These are phyloP conservation scores for Alternaria sp. DNA, from an alignment of 2,329 filamentous ascomycete genomes.

Conservation along the genomic window DNA sequence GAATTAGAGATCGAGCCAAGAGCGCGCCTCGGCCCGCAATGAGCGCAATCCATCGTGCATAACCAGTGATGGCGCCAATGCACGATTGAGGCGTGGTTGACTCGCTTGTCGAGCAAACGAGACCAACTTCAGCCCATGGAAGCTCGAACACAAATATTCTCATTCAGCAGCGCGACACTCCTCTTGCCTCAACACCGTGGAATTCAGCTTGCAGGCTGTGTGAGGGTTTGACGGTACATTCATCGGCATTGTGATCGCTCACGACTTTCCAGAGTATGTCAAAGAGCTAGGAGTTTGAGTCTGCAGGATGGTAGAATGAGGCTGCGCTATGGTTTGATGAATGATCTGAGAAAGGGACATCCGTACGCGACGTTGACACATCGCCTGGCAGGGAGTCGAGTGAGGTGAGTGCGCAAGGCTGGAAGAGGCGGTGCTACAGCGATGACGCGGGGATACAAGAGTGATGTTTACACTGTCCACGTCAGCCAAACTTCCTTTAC, in stretches of 20 bases:
- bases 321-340: neutral
- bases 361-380: neutral
- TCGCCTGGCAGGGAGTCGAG: neutral
- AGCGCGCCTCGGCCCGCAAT: neutral
- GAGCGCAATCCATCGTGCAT: neutral
- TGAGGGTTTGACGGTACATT: neutral
- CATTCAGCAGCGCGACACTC: neutral
- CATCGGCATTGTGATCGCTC: neutral
- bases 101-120: neutral
- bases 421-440: neutral
- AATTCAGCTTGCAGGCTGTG: neutral
- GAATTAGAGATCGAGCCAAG: neutral
- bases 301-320: neutral
- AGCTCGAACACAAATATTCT: neutral
- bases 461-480: neutral
- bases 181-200: neutral
- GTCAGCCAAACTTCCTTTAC: neutral
- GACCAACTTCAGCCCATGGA: neutral
- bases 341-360: neutral
- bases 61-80: neutral
- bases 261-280: neutral
- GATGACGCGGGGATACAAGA: neutral
- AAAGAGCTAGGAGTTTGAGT: neutral
- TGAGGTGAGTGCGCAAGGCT: neutral
- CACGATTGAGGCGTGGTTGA: neutral